Evolutionary conservation across 805 yeast genomes (phyloP).

Genomic region (Komagataella phaffii): DNA sequence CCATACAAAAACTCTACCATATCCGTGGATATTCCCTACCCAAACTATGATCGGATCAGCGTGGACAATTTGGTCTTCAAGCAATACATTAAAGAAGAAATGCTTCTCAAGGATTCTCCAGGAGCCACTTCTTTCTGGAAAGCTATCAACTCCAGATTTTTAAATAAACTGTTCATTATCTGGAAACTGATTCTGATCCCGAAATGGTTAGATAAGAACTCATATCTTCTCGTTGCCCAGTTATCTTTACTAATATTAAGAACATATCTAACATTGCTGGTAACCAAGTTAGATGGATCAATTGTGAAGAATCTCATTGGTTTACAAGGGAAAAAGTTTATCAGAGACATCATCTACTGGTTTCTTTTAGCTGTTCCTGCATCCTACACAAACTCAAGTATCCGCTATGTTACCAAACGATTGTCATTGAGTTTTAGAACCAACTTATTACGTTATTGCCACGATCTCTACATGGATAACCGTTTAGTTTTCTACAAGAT

Average conservation of each 20-base stretch:
- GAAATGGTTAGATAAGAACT: conserved; percentile 48
- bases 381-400: conserved; percentile 82
- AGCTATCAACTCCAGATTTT: conserved; percentile 43
- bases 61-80: conserved; percentile 42
- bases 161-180: conserved; percentile 60
- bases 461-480: conserved; percentile 76
- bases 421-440: conserved; percentile 78
- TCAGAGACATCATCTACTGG: conserved; percentile 76
- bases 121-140: conserved; percentile 7
- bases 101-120: not conserved
- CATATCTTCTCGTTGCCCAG: conserved; percentile 54
- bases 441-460: conserved; percentile 70
- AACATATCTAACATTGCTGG: conserved; percentile 76
- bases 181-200: conserved; percentile 75
- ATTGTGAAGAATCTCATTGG: conserved; percentile 81
- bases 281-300: conserved; percentile 86
- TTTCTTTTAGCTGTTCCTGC: conserved; percentile 86
- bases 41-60: conserved; percentile 36
- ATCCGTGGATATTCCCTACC: conserved; percentile 31
- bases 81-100: conserved; percentile 22
- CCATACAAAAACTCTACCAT: conserved; percentile 26
- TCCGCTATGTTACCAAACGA: conserved; percentile 64
- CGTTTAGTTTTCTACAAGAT: conserved; percentile 75
- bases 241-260: conserved; percentile 63
- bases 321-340: conserved; percentile 61